These are phyloP conservation scores for Neurospora sp. DNA, from an alignment of 495 filamentous ascomycete species.

Conservation along the genomic window DNA sequence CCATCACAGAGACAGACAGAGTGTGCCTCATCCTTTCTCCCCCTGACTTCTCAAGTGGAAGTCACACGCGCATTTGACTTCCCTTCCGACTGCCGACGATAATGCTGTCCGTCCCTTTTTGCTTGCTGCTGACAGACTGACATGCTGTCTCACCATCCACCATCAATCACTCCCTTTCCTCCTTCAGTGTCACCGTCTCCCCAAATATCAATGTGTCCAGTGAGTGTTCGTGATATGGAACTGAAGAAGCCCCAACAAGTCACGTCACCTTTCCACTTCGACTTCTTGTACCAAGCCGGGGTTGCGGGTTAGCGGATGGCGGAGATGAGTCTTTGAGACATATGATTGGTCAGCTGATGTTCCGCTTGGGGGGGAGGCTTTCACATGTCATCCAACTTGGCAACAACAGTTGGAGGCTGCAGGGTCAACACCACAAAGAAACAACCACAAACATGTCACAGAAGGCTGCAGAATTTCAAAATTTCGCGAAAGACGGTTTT, in stretches of 20 bases:
- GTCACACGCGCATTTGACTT: not conserved
- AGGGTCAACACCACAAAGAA: not conserved
- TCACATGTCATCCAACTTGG: not conserved
- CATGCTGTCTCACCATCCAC: not conserved
- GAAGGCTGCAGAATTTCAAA: not conserved
- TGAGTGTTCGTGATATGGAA: not conserved
- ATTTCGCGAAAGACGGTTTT: not conserved
- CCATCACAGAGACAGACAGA: not conserved
- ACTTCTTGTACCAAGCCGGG: not conserved
- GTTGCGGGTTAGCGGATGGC: constrained; percentile 11
- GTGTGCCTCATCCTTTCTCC: not conserved
- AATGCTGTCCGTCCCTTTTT: not conserved
- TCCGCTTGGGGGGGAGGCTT: not conserved
- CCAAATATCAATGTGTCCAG: not conserved
- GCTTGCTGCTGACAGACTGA: not conserved
- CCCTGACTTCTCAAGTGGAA: not conserved
- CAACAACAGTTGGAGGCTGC: not conserved
- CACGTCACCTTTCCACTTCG: not conserved
- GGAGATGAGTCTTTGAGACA: not conserved
- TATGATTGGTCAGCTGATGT: not conserved
- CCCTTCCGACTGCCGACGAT: not conserved
- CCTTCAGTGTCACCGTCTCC: not conserved
- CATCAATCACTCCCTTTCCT: not conserved
- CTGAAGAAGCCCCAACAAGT: not conserved
- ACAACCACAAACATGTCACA: not conserved